Evolutionary conservation across 805 yeast genomes (phyloP).

Genomic region (Schizosaccharomyces japonicus): DNA sequence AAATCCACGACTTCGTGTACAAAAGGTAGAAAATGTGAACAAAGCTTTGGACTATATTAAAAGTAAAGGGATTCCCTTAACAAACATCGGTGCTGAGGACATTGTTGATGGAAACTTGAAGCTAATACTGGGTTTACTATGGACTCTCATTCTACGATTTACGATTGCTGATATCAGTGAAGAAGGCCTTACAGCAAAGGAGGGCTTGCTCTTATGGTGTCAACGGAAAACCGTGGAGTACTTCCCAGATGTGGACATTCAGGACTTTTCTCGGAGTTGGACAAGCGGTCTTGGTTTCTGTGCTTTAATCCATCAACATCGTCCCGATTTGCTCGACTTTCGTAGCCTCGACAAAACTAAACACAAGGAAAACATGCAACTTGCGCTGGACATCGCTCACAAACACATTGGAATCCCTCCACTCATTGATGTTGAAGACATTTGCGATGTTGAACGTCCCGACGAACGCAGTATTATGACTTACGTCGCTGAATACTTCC

Average conservation of each 20-base stretch:
- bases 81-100: constrained; percentile 42
- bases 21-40: constrained; percentile 19
- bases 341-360: constrained; percentile 14
- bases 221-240: constrained; percentile 22
- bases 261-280: constrained; percentile 35
- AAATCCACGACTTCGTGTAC: constrained; percentile 17
- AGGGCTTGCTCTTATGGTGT: constrained; percentile 30
- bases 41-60: constrained; percentile 18
- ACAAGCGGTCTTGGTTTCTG: constrained; percentile 26
- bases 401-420: constrained; percentile 26
- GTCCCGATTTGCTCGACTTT: constrained; percentile 21
- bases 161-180: constrained; percentile 19
- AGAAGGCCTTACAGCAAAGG: constrained; percentile 21
- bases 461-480: constrained; percentile 39
- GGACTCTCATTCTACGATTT: constrained; percentile 27
- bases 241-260: constrained; percentile 17
- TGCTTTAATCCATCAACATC: constrained; percentile 22
- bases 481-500: constrained; percentile 36
- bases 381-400: constrained; percentile 23
- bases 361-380: constrained; percentile 16
- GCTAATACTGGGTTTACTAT: constrained; percentile 67
- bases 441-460: constrained; percentile 23
- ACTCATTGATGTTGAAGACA: constrained; percentile 32
- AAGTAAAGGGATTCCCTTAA: constrained; percentile 17
- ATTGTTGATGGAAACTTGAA: constrained; percentile 87